A percentile compares a stretch with the other conserved stretches of the same genome.
Conservation (phyloP, 352 stramenopile genomes). For the Lagenidium giganteum region DNA sequence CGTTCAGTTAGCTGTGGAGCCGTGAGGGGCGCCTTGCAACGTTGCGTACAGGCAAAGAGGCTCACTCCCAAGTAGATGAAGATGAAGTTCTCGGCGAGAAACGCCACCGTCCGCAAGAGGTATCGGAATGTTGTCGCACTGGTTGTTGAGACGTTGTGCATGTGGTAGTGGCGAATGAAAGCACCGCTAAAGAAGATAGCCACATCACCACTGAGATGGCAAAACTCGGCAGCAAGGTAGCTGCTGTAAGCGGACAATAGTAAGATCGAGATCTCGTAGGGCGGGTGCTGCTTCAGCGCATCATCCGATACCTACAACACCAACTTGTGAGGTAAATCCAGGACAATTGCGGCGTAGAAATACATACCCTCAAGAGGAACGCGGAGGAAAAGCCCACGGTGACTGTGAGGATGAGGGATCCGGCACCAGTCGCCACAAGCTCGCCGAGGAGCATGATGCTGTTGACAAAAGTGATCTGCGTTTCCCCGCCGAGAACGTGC, state of each 20-base stretch:
- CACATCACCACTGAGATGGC: slow-evolving; percentile 13
- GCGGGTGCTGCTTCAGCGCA: slow-evolving; percentile 11
- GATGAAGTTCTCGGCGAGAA: slow-evolving; percentile 41
- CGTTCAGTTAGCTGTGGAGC: slow-evolving; percentile 1
- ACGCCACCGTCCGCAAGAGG: slow-evolving; percentile 29
- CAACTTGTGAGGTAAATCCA: too few relatives aligned
- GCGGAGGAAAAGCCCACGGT: slow-evolving; percentile 42
- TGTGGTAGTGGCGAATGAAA: slow-evolving; percentile 38
- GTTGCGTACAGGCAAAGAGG: slow-evolving; percentile 26
- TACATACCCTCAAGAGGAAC: slow-evolving; percentile 26
- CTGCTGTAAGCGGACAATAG: too few relatives aligned
- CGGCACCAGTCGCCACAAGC: slow-evolving; percentile 23
- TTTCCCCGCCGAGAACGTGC: slow-evolving; percentile 28
- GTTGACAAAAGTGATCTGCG: slow-evolving; percentile 10
- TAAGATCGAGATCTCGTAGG: slow-evolving; percentile 20
- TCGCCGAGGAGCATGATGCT: slow-evolving; percentile 12
- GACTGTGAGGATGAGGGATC: slow-evolving; percentile 34
- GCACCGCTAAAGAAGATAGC: slow-evolving; percentile 56
- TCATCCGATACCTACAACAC: slow-evolving; percentile 5
- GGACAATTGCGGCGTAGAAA: too few relatives aligned
- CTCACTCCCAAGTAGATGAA: slow-evolving; percentile 36
- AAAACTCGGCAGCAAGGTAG: too few relatives aligned
- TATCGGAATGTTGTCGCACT: slow-evolving; percentile 28
- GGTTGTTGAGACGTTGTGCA: slow-evolving; percentile 28
- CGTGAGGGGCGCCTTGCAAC: not conserved